Evolutionary conservation across 2,329 filamentous ascomycete genomes (phyloP).

Genomic region (Cladosporium phlei): DNA sequence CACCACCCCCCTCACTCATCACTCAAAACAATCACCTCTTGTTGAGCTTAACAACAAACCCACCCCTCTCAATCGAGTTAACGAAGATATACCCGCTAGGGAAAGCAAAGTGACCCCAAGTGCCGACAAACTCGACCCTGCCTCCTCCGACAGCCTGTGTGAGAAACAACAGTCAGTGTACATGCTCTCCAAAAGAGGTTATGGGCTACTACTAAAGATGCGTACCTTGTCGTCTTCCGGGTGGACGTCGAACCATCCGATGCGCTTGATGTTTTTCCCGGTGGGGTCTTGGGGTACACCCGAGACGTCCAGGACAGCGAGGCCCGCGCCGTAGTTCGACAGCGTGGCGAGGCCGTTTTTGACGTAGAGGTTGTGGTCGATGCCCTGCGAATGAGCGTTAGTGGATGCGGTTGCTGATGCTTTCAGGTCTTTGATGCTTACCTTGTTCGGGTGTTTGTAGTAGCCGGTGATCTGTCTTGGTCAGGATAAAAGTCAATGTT

Average conservation of each 20-base stretch:
- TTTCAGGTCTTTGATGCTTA: too few species aligned
- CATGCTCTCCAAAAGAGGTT: too few species aligned
- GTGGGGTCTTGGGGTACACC: slow-evolving; percentile 39
- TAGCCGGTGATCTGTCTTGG: slow-evolving; percentile 37
- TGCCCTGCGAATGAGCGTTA: too few species aligned
- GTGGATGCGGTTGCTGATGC: too few species aligned
- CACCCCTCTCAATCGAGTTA: slow-evolving; percentile 50
- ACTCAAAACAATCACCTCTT: too few species aligned
- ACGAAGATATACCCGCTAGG: slow-evolving; percentile 47
- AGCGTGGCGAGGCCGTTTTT: slow-evolving; percentile 35
- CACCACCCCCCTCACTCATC: too few species aligned
- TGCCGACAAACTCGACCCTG: slow-evolving; percentile 22
- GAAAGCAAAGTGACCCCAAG: slow-evolving; percentile 50
- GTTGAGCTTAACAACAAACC: slow-evolving; percentile 42
- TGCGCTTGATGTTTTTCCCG: slow-evolving; percentile 43
- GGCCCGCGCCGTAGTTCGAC: slow-evolving; percentile 34
- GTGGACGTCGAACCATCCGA: slow-evolving; percentile 49
- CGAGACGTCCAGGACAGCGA: slow-evolving; percentile 34
- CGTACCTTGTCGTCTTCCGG: slow-evolving; percentile 43
- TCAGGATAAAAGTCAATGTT: too few species aligned
- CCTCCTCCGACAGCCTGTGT: too few species aligned
- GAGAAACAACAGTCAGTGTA: too few species aligned
- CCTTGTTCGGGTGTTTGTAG: slow-evolving; percentile 33
- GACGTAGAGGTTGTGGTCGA: slow-evolving; percentile 42
- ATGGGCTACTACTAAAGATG: too few species aligned